phyloP scores from a whole-genome alignment of 2,329 filamentous ascomycete genomes.

The Diplodia corticola region DNA sequence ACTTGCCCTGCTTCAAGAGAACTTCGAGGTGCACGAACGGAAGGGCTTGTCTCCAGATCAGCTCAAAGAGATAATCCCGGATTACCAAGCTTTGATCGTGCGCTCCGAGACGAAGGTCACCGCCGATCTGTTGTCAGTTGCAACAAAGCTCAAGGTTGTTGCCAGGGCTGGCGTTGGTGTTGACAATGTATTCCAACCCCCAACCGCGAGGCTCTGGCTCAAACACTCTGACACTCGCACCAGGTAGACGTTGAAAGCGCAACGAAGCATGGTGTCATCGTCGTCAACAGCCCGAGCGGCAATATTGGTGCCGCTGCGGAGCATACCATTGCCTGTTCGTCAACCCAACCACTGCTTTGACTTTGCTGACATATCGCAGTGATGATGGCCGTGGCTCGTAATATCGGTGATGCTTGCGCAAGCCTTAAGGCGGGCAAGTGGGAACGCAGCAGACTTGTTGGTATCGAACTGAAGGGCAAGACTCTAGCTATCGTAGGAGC shows the following conservation, averaged over 20 bases:
- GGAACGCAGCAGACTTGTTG: constrained; percentile 73
- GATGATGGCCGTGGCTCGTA: constrained; percentile 71
- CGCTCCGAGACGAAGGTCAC: constrained; percentile 82
- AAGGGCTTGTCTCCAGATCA: constrained; percentile 63
- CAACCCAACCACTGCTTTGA: neutral
- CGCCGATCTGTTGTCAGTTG: constrained; percentile 64
- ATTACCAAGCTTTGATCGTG: constrained; percentile 75
- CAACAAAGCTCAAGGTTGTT: constrained; percentile 71
- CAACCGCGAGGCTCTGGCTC: neutral
- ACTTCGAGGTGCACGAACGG: constrained; percentile 69
- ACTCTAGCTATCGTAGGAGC: constrained; percentile 74
- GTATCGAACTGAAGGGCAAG: constrained; percentile 76
- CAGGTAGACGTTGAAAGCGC: constrained; percentile 76
- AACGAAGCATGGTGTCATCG: constrained; percentile 71
- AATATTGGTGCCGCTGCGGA: constrained; percentile 81
- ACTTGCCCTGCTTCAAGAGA: constrained; percentile 64
- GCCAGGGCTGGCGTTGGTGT: constrained; percentile 73
- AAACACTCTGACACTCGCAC: constrained; percentile 50
- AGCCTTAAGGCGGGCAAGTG: constrained; percentile 70
- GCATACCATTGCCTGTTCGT: constrained; percentile 63
- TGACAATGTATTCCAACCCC: constrained; percentile 19
- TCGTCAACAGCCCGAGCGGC: constrained; percentile 76
- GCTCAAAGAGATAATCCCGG: constrained; percentile 65
- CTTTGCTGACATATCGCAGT: constrained; percentile 45
- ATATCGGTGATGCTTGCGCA: constrained; percentile 69